A percentile compares a stretch with the other conserved stretches of the same genome.
Conservation (phyloP, 2,329 filamentous ascomycete species). For the Coniochaeta sp. region DNA sequence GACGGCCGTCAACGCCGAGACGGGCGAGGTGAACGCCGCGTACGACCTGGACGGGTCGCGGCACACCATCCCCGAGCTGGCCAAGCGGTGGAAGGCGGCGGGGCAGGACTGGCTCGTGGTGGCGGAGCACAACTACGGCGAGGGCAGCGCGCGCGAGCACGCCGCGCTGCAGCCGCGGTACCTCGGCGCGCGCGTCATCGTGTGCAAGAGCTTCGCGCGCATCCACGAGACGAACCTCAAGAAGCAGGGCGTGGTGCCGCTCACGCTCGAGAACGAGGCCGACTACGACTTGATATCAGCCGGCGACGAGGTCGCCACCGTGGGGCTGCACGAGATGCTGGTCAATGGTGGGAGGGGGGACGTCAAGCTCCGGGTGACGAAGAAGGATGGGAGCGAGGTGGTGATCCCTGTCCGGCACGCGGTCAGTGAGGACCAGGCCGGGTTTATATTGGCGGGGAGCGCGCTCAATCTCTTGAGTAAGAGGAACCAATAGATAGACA, state of each 20-base stretch:
- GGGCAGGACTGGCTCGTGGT: constrained; percentile 84
- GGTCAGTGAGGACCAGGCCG: constrained; percentile 81
- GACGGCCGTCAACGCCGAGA: constrained; percentile 86
- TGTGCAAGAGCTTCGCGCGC: constrained; percentile 75
- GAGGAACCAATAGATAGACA: constrained; percentile 15
- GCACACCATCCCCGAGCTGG: constrained; percentile 81
- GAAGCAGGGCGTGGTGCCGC: constrained; percentile 92
- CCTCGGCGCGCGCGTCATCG: constrained; percentile 75
- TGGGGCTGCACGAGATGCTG: constrained; percentile 79
- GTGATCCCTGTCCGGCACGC: constrained; percentile 77
- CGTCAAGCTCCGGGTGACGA: constrained; percentile 61
- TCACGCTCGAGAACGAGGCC: constrained; percentile 81
- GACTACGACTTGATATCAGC: constrained; percentile 83
- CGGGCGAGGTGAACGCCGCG: constrained; percentile 84
- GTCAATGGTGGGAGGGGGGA: constrained; percentile 69
- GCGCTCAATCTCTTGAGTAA: constrained; percentile 85
- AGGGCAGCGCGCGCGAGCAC: constrained; percentile 80
- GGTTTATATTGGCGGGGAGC: constrained; percentile 87
- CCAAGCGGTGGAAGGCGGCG: constrained; percentile 70
- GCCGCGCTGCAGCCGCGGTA: constrained; percentile 80
- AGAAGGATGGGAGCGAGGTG: constrained; percentile 56
- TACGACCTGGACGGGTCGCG: constrained; percentile 75
- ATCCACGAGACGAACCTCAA: constrained; percentile 93
- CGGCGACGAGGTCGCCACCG: constrained; percentile 74
- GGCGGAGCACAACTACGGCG: constrained; percentile 96